These are phyloP conservation scores for Neofusicoccum ribis DNA, from an alignment of 2,329 filamentous ascomycete genomes.

Conservation along the genomic window DNA sequence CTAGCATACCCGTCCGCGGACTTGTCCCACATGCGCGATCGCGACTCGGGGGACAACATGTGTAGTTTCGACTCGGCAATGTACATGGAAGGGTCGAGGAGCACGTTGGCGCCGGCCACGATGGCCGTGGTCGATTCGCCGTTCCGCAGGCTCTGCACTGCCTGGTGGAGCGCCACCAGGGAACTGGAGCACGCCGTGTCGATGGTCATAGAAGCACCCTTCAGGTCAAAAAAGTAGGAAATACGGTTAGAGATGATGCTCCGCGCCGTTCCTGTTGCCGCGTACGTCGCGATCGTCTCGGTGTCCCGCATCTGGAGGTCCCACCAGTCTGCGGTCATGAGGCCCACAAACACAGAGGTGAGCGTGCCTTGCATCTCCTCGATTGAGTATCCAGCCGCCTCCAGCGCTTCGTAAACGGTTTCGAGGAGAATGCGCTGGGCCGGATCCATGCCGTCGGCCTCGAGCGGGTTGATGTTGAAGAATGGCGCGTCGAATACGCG, in stretches of 20 bases:
- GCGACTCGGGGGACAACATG: constrained; percentile 34
- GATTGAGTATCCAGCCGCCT: constrained; percentile 21
- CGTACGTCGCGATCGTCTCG: constrained; percentile 23
- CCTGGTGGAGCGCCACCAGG: constrained; percentile 25
- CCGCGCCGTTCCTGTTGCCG: constrained; percentile 22
- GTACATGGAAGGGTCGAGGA: constrained; percentile 20
- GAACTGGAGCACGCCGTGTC: constrained; percentile 33
- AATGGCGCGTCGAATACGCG: constrained; percentile 32
- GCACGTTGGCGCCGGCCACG: constrained; percentile 3
- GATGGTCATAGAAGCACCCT: constrained; percentile 29
- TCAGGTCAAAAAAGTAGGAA: constrained; percentile 31
- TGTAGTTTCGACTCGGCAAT: constrained; percentile 21
- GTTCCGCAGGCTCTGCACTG: constrained; percentile 11
- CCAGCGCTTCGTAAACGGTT: constrained; percentile 24
- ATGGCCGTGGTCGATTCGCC: neutral
- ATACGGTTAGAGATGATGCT: constrained; percentile 31
- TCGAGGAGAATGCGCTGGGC: constrained; percentile 27
- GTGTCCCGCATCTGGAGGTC: constrained; percentile 24
- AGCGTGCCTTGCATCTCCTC: constrained; percentile 19
- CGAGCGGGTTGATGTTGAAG: constrained; percentile 31
- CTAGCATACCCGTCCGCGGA: constrained; percentile 17
- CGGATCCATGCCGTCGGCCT: constrained; percentile 30
- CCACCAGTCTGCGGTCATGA: constrained; percentile 17
- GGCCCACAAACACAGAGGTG: constrained; percentile 24
- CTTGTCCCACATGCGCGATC: constrained; percentile 28